These are phyloP conservation scores for Paramyrothecium roridum DNA, from an alignment of 2,329 filamentous ascomycete genomes.

Conservation along the genomic window DNA sequence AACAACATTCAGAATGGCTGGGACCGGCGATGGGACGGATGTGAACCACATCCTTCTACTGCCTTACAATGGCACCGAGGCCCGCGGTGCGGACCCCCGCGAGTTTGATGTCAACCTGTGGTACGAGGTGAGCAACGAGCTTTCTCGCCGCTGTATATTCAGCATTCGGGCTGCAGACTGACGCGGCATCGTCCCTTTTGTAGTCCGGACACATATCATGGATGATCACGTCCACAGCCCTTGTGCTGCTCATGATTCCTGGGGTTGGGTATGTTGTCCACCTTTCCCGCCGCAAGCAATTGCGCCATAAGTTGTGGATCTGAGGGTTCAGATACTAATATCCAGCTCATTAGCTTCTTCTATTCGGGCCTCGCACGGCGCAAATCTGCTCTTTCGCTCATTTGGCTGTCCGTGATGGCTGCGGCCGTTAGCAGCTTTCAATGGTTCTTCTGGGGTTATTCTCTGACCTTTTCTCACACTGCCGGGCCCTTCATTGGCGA, in stretches of 20 bases:
- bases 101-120: slow-evolving; percentile 71
- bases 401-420: slow-evolving; percentile 89
- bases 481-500: slow-evolving; percentile 75
- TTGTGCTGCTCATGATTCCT: slow-evolving; percentile 90
- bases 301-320: slow-evolving; percentile 7
- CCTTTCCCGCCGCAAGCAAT: not conserved
- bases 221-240: slow-evolving; percentile 76
- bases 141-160: too few relatives aligned
- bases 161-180: not conserved
- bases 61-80: slow-evolving; percentile 62
- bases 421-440: slow-evolving; percentile 82
- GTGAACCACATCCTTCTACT: slow-evolving; percentile 45
- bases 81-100: slow-evolving; percentile 66
- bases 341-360: slow-evolving; percentile 60
- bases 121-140: slow-evolving; percentile 58
- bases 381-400: slow-evolving; percentile 84
- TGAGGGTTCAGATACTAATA: not conserved
- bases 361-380: slow-evolving; percentile 86
- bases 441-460: slow-evolving; percentile 95
- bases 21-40: slow-evolving; percentile 29
- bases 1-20: slow-evolving; percentile 11
- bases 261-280: slow-evolving; percentile 64
- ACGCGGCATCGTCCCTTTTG: not conserved
- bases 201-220: slow-evolving; percentile 81
- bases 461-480: slow-evolving; percentile 75